Base-by-base conservation (phyloP, 140 eudicot species). In the Stevia rebaudiana region DNA sequence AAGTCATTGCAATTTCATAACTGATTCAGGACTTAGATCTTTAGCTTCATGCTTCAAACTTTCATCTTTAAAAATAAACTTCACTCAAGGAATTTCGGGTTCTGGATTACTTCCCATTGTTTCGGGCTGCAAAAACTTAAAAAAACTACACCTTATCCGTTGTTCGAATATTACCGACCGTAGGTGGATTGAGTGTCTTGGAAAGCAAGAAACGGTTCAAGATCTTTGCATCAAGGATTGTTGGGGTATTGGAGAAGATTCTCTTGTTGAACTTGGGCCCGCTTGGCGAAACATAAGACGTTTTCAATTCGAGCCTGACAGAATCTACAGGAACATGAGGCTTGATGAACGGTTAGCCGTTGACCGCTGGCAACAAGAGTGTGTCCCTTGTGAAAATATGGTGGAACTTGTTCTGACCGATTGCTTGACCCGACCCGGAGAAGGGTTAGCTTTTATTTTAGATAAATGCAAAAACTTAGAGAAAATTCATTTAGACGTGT, bases 161-260 rank as follows among this genome's bases (percentile, higher is more conserved):
- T 86, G 95, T 68, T 79, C 83, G n/a, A 81, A 86, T 58, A 67
- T 90, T 8, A 78, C 68, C 22, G 80, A 85, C 13, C 79, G 75
- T 15, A 95, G 81, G 79, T 90, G 97, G 97, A 75, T 90, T 16
- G 95, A 86, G 74, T 86, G 81, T 79, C 83, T 90, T 50, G 95
- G 97, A 6, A 80, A 73, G 68, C 78, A 65, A 43, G 84, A 81
- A 74, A 81, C 68, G 1, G 82, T 90, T 8, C 84, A 86, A 76
- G 82, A 86, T 69, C 82, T 90, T 13, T 81, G 74, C 50, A 74
- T 90, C 8, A 86, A 83, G 72, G 81, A 83, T 36, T 89, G 97
- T 47, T 75, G 95, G 63, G 92, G 85, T 0, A 83, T 90, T 55
- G 95, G 97, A 39, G 95, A 90, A 82, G 94, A 94, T 19, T 85